phyloP scores from a whole-genome alignment of 179 eudicot species.

The Spergularia azorica region DNA sequence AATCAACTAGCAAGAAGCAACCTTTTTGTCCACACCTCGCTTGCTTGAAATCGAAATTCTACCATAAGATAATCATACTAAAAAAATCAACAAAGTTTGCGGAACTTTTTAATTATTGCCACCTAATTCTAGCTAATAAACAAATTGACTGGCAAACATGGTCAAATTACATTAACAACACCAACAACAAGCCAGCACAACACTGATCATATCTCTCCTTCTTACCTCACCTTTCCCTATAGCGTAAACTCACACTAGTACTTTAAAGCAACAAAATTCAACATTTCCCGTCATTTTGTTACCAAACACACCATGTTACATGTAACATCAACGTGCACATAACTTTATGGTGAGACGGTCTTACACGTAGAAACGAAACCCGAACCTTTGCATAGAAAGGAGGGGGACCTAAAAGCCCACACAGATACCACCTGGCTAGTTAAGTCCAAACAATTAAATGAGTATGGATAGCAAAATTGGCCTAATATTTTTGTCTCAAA shows the following conservation, averaged over 20 bases:
- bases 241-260: background rate
- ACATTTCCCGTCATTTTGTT: background rate
- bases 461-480: constrained; percentile 3
- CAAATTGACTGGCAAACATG: background rate
- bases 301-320: background rate
- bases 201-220: background rate
- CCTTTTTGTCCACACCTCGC: constrained; percentile 4
- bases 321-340: no score
- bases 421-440: background rate
- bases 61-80: background rate
- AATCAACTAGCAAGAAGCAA: constrained; percentile 6
- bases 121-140: background rate
- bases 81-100: background rate
- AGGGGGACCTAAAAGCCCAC: background rate
- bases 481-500: no score
- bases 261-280: constrained; percentile 19
- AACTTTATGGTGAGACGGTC: no score
- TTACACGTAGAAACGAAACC: background rate
- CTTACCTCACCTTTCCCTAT: background rate
- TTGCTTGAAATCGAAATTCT: background rate
- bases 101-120: background rate
- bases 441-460: background rate
- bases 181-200: constrained; percentile 19
- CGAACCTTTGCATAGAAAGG: background rate
- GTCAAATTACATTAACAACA: constrained; percentile 23